Base-by-base conservation (phyloP, 768 basidiomycete genomes). In the Tylopilus rubrobrunneus region DNA sequence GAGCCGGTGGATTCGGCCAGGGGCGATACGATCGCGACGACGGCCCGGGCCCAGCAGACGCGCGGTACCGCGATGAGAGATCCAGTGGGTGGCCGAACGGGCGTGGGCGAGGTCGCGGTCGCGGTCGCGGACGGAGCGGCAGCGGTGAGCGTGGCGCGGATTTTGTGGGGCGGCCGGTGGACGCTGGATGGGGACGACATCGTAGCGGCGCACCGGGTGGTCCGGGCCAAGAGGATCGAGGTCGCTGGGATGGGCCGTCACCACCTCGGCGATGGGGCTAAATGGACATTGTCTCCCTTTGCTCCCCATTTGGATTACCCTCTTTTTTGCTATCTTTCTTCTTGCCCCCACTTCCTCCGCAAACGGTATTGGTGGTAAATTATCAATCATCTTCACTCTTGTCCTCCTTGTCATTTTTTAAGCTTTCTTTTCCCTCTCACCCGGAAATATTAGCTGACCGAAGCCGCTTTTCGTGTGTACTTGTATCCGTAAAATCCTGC, bases 101-200 rank as follows among this genome's bases (percentile, higher is more conserved):
- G 7, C 67, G 73, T 9, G 73, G 74, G 0, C 51, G 71, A 34
- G 70, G 74, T 8, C 46, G 72, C 3, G 63, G 67, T 2, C 48
- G 73, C 6, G 62, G 69, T 1, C 59, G 68, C 34, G 67, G 70
- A 14, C 56, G 68, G 27, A 45, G 55, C 33, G 17, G 50, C 19
- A 21, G 54, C 5, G 50, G 50, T 7, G 49, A 51, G 5, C 47
- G 50, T 5, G 49, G 60, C n/a, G 55, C 63, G 3, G 66, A 69
- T 14, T 62, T 72, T 36, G 60, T 65, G 29, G 73, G 72, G 40
- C 62, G 74, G 40, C 70, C 80, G 34, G 70, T 78, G 17, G 85
- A 87, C 60, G 63, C 65, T 19, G 71, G 75, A 23, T 62, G 68
- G 57, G 55, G 58, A 5, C 56, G 69, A 49, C 64, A 67, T 48